Percentiles rank a stretch among this genome's conserved stretches.
Conservation (phyloP, 805 yeast species). For the Wickerhamiella brachini region DNA sequence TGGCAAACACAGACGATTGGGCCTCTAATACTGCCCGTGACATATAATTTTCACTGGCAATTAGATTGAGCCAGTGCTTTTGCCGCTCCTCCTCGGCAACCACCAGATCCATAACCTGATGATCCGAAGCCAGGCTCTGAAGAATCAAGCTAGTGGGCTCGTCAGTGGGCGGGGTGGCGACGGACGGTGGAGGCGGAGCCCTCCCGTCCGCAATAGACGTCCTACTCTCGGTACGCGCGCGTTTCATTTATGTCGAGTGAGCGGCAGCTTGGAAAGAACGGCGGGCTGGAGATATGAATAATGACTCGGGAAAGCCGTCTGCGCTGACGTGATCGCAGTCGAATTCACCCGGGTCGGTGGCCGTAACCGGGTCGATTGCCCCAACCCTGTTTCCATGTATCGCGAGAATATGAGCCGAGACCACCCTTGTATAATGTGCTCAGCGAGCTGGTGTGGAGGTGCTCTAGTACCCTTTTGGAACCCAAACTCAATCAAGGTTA, state of each 20-base stretch:
- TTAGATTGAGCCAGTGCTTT: slow-evolving; percentile 78
- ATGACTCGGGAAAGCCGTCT: neutral
- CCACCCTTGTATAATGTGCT: no score
- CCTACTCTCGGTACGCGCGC: neutral
- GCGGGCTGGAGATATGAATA: neutral
- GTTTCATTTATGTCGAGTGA: neutral
- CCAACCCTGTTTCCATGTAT: no score
- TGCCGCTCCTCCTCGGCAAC: slow-evolving; percentile 75
- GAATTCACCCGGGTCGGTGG: neutral
- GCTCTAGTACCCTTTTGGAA: no score
- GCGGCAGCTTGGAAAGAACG: neutral
- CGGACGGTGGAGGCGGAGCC: neutral
- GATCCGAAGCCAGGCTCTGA: slow-evolving; percentile 19
- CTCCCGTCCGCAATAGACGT: neutral
- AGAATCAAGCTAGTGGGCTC: slow-evolving; percentile 1
- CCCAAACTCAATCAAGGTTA: neutral
- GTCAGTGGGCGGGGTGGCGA: neutral
- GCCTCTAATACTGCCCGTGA: slow-evolving; percentile 91
- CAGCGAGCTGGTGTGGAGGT: no score
- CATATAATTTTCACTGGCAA: slow-evolving; percentile 95
- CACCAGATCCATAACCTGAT: slow-evolving; percentile 27
- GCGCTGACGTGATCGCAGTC: neutral
- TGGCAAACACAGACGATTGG: slow-evolving; percentile 91
- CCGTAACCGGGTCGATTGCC: neutral
- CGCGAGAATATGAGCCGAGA: no score